Conservation (phyloP, 2,329 filamentous ascomycete species). For the Coniochaeta ligniaria region DNA sequence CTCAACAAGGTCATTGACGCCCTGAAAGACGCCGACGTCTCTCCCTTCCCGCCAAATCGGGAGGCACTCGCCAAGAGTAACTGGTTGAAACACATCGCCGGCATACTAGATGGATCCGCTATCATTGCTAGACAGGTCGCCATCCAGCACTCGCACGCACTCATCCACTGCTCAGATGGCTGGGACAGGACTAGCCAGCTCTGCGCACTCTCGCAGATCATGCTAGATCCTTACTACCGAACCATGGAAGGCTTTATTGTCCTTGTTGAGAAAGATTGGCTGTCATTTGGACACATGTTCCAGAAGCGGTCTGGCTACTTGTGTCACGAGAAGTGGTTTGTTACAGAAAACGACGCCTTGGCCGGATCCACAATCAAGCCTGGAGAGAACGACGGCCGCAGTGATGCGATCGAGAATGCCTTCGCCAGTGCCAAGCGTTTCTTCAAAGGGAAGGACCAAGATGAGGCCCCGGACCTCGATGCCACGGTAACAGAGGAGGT, state of each 20-base stretch:
- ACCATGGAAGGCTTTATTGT: conserved; percentile 93
- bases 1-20: conserved; percentile 82
- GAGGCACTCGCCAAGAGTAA: conserved; percentile 76
- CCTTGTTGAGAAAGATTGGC: conserved; percentile 93
- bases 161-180: conserved; percentile 97
- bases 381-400: conserved; percentile 51
- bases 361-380: conserved; percentile 56
- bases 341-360: conserved; percentile 72
- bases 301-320: conserved; percentile 82
- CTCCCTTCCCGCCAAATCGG: conserved; percentile 71
- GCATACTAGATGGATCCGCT: conserved; percentile 75
- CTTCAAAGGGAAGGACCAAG: conserved; percentile 68
- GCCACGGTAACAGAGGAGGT: conserved; percentile 41
- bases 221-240: conserved; percentile 91
- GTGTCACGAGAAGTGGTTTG: conserved; percentile 91
- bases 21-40: conserved; percentile 86
- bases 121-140: conserved; percentile 84
- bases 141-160: conserved; percentile 85
- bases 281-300: conserved; percentile 98
- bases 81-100: conserved; percentile 85
- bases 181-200: conserved; percentile 98
- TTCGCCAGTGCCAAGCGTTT: conserved; percentile 80
- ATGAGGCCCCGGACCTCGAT: conserved; percentile 54
- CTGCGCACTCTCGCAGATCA: conserved; percentile 83
- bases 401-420: conserved; percentile 79